Evolutionary conservation across 371 early-diverging fungal species (phyloP), one percentile per base, ranked within the genome.

Genomic region (Mucor sp.): DNA sequence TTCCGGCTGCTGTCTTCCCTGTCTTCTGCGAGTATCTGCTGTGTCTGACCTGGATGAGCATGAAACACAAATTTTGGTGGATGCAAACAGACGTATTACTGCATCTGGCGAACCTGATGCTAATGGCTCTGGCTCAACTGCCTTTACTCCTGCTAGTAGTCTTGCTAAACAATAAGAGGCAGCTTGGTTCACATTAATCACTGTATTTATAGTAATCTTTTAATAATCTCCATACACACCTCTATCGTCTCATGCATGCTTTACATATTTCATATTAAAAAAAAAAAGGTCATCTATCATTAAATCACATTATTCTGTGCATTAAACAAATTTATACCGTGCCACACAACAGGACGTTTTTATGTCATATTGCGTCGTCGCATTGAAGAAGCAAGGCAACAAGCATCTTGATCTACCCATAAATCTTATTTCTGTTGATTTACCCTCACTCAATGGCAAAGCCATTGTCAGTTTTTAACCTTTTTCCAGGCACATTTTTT

Each of bases 1-100:
- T 59, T 77, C 85, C 8, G 91, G 91, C 19, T 93, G 92, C 69
- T 91, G 91, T 72, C 76, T 91, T 48, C 95, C 95, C 9, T 90
- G 89, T 62, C 64, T 84, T 43, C 32, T 79, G 7, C 79, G 70
- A 64, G 32, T 80, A 14, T 74, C 77, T 15, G 63, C 74, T 21
- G 62, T 70, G 12, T 66, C 73, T 28, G 80, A 78, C 41, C 23
- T 76, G 48, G 76, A 77, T 2, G 79, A 78, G 23, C 55, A 47
- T 56, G 70, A 69, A 69, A 65, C 65, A 39, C 69, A 66, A 32
- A 39, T 30, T n/a, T 39, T 75, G 33, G 72, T 75, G n/a, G 62
- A 72, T 33, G 67, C 69, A 25, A 69, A 58, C 44, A 75, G 39
- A 63, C 68, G 75, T 12, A 75, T 75, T 25, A 75, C 75, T 41